Base-by-base conservation (phyloP, 495 filamentous ascomycete genomes). In the Amorphotheca resinae region DNA sequence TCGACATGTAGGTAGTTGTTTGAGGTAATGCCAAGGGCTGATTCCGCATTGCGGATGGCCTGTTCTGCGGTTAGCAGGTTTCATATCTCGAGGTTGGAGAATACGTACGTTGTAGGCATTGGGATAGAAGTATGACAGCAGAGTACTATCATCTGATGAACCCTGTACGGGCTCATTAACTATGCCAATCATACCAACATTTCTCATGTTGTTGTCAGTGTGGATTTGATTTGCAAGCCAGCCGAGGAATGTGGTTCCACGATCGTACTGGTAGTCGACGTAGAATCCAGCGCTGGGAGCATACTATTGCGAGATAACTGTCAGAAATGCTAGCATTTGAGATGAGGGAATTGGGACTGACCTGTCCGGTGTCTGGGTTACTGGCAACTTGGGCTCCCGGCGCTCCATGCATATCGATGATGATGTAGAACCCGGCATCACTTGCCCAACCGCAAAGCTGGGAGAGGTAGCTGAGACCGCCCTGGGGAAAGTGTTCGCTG, bases 341-440 rank as follows among this genome's bases (percentile, higher is more conserved):
- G 22, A 22, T 32, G 9, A 30, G 45, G 34, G 21, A 22, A 18
- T 17, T 28, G 8, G 9, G 20, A 50, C 55, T 26, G 45, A 62
- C 61, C 42, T 77, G 73, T 3, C 74, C 76, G 3, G 77, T 80
- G 49, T 66, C 67, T 7, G 70, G 44, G 34, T 80, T 66, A 1
- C 59, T 35, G 0, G 68, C 42, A 12, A 61, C 55, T 44, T 82
- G 77, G 0, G 71, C 69, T 11, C 71, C 76, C 0, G 77, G 76
- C 1, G 70, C 75, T n/a, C 73, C 76, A 49, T 80, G 76, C 12
- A 79, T 57, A 45, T 78, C 77, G 42, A 80, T 66, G 35, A 82
- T 78, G 42, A 81, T 67, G 52, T 79, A 80, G 32, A 80, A 44
- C 0, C 71, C 72, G 1, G 61, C 59, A 40, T 76, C 64, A 22